Percentiles rank a stretch among this genome's conserved stretches.
Evolutionary conservation across 768 basidiomycete species (phyloP).

Genomic region (Kwoniella mangroviensis): DNA sequence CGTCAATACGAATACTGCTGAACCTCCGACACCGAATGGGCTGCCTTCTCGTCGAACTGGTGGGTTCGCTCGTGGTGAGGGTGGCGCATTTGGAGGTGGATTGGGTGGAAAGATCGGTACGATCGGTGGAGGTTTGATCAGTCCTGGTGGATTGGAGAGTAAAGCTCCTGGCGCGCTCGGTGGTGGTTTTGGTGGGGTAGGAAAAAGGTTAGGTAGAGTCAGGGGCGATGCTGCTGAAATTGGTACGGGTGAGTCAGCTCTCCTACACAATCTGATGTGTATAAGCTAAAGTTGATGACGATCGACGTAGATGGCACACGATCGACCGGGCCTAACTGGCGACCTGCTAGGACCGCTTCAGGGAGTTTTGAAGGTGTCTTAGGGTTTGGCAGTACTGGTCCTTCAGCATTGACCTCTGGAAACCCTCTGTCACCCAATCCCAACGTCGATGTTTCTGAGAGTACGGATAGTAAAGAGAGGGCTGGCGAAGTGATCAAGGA

Average conservation of each 20-base stretch:
- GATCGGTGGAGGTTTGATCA: slow-evolving; percentile 37
- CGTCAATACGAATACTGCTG: slow-evolving; percentile 8
- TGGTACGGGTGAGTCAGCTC: slow-evolving; percentile 26
- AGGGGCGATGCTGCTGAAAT: slow-evolving; percentile 37
- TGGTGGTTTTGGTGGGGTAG: slow-evolving; percentile 49
- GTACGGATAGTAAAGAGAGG: slow-evolving; percentile 5
- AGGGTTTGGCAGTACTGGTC: slow-evolving; percentile 44
- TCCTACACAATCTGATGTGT: too few relatives aligned
- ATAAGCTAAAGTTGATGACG: neutral
- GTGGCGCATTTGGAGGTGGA: slow-evolving; percentile 51
- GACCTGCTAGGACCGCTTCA: slow-evolving; percentile 43
- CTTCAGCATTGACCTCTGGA: slow-evolving; percentile 19
- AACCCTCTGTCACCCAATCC: slow-evolving; percentile 9
- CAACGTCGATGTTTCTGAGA: slow-evolving; percentile 9
- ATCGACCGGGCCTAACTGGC: slow-evolving; percentile 35
- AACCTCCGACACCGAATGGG: slow-evolving; percentile 25
- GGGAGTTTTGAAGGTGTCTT: slow-evolving; percentile 57
- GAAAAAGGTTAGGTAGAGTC: slow-evolving; percentile 34
- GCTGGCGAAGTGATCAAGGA: slow-evolving; percentile 9
- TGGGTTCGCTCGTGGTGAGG: slow-evolving; percentile 56
- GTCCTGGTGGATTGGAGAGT: slow-evolving; percentile 31
- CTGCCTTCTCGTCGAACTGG: slow-evolving; percentile 37
- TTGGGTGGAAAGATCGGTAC: slow-evolving; percentile 34
- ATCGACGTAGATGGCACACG: slow-evolving; percentile 5
- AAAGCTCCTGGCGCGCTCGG: slow-evolving; percentile 41